Evolutionary conservation across 352 stramenopile species (phyloP).

Genomic region (Globisporangium barbulae): DNA sequence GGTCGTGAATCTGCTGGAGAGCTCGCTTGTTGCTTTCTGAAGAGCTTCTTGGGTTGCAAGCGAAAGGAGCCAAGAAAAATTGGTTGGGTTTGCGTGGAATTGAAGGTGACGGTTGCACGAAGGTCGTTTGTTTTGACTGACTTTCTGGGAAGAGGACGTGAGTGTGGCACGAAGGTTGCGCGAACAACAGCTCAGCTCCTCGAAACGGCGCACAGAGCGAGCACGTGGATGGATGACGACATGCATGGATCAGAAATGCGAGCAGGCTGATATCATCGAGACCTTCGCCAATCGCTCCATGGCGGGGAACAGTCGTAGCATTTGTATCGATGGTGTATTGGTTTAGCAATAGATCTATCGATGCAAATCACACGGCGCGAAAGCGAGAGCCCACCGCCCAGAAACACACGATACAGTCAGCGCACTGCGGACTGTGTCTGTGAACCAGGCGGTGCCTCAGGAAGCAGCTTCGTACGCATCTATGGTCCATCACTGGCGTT

Average conservation of each 20-base stretch:
- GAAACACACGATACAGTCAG: background rate
- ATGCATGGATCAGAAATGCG: background rate
- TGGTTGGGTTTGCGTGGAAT: conserved; percentile 5
- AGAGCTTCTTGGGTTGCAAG: background rate
- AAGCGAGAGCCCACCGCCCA: background rate
- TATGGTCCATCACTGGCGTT: background rate
- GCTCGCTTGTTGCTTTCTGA: conserved; percentile 8
- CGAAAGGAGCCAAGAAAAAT: background rate
- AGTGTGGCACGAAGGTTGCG: conserved; percentile 2
- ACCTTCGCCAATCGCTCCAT: too few species aligned
- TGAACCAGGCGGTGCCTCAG: background rate
- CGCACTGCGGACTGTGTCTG: background rate
- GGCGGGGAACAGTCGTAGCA: too few species aligned
- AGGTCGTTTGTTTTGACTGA: conserved; percentile 2
- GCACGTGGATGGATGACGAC: background rate
- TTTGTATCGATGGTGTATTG: background rate
- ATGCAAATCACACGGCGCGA: background rate
- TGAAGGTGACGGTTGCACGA: background rate
- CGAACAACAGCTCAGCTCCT: background rate
- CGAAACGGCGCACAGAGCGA: background rate
- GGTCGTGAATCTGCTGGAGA: background rate
- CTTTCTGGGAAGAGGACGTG: background rate
- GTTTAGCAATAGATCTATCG: background rate
- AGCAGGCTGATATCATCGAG: background rate
- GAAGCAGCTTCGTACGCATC: background rate